Percentiles rank a stretch among this genome's conserved stretches.
Evolutionary conservation across 371 early-diverging fungal species (phyloP).

Genomic region (Basidiobolus meristosporus): DNA sequence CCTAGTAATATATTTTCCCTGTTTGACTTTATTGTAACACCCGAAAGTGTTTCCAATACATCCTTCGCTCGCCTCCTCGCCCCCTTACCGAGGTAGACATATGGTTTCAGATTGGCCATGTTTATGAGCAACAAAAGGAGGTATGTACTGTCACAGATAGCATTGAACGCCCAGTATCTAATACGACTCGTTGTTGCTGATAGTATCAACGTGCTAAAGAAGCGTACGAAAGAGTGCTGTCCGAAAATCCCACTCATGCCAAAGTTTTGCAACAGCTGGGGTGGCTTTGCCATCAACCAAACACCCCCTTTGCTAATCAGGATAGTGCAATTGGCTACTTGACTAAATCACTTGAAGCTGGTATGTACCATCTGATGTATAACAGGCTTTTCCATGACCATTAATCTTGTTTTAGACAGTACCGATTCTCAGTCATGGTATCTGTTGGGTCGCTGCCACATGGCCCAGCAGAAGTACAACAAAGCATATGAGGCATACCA

Average conservation of each 20-base stretch:
- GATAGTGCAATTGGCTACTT: slow-evolving; percentile 69
- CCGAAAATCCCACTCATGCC: slow-evolving; percentile 79
- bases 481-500: slow-evolving; percentile 96
- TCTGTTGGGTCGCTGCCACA: slow-evolving; percentile 86
- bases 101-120: slow-evolving; percentile 95
- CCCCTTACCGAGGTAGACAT: slow-evolving; percentile 88
- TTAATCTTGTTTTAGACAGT: slow-evolving; percentile 23
- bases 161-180: background rate
- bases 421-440: slow-evolving; percentile 91
- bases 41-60: slow-evolving; percentile 75
- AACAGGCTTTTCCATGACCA: background rate
- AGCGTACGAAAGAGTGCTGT: slow-evolving; percentile 80
- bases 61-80: slow-evolving; percentile 68
- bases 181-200: background rate
- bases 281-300: slow-evolving; percentile 81
- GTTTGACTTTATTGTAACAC: background rate
- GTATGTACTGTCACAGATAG: slow-evolving; percentile 8
- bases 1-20: background rate
- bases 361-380: slow-evolving; percentile 6
- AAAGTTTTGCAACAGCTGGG: slow-evolving; percentile 93
- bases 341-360: slow-evolving; percentile 62
- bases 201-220: slow-evolving; percentile 66
- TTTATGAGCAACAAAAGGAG: slow-evolving; percentile 89
- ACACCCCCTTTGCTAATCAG: slow-evolving; percentile 58
- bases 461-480: slow-evolving; percentile 86